These are phyloP conservation scores for Zizania palustris DNA, from an alignment of 202 grass and related monocot species.

Conservation along the genomic window DNA sequence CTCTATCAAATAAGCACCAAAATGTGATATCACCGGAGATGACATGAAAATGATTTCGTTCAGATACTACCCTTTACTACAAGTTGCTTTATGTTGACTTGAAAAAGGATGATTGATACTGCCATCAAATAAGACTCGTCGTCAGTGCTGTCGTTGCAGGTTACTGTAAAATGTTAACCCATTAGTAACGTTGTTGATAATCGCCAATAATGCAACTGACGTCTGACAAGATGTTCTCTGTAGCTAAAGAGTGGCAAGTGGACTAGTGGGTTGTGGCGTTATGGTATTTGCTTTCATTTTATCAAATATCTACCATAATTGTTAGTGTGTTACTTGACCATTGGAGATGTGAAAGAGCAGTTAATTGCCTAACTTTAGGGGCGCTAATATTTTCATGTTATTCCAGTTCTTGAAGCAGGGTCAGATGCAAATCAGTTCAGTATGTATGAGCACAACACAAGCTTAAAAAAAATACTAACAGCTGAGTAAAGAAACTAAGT, in stretches of 20 bases:
- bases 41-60: background rate
- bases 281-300: conserved; percentile 12
- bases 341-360: conserved; percentile 34
- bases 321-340: conserved; percentile 35
- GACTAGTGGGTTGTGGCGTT: conserved; percentile 12
- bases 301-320: background rate
- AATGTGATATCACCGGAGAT: background rate
- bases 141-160: background rate
- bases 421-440: conserved; percentile 8
- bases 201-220: conserved; percentile 4
- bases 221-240: conserved; percentile 11
- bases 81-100: conserved; percentile 8
- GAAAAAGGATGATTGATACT: background rate
- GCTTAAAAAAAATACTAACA: background rate
- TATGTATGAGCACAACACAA: background rate
- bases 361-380: conserved; percentile 16
- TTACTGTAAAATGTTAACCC: background rate
- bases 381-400: background rate
- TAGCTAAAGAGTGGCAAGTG: conserved; percentile 20
- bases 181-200: background rate
- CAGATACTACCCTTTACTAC: background rate
- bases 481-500: background rate
- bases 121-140: background rate
- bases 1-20: background rate
- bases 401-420: background rate